Percentiles rank a stretch among this genome's conserved stretches.
Evolutionary conservation across 2,329 filamentous ascomycete genomes (phyloP).

Genomic region (Ceratocystis cacaofunesta): DNA sequence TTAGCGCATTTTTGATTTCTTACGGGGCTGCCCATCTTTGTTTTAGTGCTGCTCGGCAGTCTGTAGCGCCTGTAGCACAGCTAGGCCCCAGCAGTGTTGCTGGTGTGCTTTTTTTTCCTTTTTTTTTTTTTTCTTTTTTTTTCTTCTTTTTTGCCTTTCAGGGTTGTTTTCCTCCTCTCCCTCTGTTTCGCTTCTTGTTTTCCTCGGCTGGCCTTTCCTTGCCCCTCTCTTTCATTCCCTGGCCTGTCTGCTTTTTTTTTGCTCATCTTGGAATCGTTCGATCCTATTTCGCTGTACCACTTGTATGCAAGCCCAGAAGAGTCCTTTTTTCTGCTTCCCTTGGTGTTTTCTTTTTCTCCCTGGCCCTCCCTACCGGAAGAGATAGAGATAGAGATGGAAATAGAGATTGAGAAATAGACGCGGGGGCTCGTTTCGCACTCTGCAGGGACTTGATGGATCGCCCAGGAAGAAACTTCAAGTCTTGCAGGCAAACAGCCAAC

Average conservation of each 20-base stretch:
- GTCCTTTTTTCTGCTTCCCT: background rate
- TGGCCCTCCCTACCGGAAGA: background rate
- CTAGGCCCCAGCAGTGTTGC: background rate
- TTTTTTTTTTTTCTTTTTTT: background rate
- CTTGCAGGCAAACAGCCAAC: background rate
- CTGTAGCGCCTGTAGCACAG: background rate
- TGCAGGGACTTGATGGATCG: no score
- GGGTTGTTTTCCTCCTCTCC: background rate
- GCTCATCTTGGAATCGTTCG: conserved; percentile 7
- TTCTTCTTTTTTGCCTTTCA: background rate
- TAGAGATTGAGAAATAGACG: no score
- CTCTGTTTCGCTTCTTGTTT: background rate
- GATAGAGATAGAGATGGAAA: no score
- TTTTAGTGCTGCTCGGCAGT: background rate
- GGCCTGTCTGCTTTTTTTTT: background rate
- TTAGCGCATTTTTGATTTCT: background rate
- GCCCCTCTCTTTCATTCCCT: background rate
- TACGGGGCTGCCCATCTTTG: background rate
- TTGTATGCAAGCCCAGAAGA: conserved; percentile 4
- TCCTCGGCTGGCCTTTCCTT: background rate
- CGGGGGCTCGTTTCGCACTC: no score
- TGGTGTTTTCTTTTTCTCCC: background rate
- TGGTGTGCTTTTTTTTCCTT: background rate
- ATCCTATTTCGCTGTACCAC: conserved; percentile 6
- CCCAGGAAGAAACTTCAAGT: background rate